These are phyloP conservation scores for Brassica balearica DNA, from an alignment of 441 rosid genomes.

Conservation along the genomic window DNA sequence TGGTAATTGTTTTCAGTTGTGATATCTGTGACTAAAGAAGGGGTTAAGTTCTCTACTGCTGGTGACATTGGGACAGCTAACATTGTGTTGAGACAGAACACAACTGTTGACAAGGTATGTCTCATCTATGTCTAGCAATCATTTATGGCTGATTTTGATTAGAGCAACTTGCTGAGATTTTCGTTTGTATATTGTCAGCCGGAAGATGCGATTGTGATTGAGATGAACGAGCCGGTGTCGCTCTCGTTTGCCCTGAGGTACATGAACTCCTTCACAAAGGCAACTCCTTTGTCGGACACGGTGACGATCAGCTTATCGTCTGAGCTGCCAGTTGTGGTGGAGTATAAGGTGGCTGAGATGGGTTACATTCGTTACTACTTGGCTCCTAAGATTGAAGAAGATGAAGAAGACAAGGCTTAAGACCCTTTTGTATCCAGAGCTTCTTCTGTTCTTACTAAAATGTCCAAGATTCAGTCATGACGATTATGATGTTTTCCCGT, in stretches of 20 bases:
- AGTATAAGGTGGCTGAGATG: conserved; percentile 98
- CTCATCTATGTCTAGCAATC: not conserved
- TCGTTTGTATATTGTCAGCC: conserved; percentile 60
- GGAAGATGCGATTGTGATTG: conserved; percentile 82
- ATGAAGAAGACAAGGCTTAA: conserved; percentile 71
- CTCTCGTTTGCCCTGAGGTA: conserved; percentile 95
- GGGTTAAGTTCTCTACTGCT: conserved; percentile 89
- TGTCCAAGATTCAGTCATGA: not conserved
- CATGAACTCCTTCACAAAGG: conserved; percentile 97
- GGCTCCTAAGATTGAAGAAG: conserved; percentile 95
- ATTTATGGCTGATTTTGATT: conserved; percentile 1
- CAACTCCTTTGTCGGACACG: conserved; percentile 79
- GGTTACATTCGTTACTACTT: conserved; percentile 89
- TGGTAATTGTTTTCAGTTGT: conserved; percentile 55
- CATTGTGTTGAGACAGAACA: conserved; percentile 88
- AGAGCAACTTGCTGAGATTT: conserved; percentile 11
- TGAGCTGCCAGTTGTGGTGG: conserved; percentile 92
- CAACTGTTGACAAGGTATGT: conserved; percentile 82
- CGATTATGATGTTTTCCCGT: not conserved
- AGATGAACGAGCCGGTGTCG: conserved; percentile 93
- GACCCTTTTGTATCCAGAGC: not conserved
- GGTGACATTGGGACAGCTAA: conserved; percentile 96
- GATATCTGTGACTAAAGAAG: conserved; percentile 92
- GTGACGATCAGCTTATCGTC: conserved; percentile 92
- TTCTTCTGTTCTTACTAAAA: not conserved